Conservation (phyloP, 306 rosid genomes). For the Argentina anserina region DNA sequence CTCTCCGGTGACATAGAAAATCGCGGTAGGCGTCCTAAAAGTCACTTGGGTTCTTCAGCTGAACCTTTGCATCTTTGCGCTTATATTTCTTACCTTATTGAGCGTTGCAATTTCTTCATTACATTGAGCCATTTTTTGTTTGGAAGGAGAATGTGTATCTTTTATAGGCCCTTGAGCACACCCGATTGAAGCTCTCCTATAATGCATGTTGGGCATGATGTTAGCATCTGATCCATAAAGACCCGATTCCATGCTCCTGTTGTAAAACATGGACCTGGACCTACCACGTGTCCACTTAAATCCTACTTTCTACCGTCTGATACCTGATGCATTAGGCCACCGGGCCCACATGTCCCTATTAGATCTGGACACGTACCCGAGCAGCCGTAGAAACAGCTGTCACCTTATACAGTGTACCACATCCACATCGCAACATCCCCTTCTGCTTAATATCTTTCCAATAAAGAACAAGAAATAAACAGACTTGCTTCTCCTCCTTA, state of each 20-base stretch:
- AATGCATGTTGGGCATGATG: not conserved
- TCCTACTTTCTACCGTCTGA: conserved; percentile 42
- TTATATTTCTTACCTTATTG: not conserved
- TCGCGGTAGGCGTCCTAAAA: not conserved
- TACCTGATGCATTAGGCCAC: conserved; percentile 12
- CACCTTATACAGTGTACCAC: conserved; percentile 27
- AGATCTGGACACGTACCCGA: conserved; percentile 39
- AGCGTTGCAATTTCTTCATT: not conserved
- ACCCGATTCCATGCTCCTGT: not conserved
- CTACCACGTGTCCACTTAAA: conserved; percentile 41
- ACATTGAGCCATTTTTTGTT: not conserved
- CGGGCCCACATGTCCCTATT: conserved; percentile 14
- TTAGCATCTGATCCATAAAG: conserved; percentile 7
- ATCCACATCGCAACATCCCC: conserved; percentile 3
- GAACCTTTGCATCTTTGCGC: not conserved
- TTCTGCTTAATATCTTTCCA: conserved; percentile 15
- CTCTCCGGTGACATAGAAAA: not conserved
- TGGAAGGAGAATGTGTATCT: not conserved
- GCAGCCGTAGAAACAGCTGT: conserved; percentile 36
- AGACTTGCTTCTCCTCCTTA: not conserved
- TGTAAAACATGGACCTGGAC: conserved; percentile 33
- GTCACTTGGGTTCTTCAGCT: not conserved
- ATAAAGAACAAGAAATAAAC: conserved; percentile 31
- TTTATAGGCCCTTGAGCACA: not conserved
- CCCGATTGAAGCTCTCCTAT: conserved; percentile 16